Evolutionary conservation across 805 yeast species (phyloP), one percentile per base, ranked within the genome.

Genomic region (Lipomyces orientalis): DNA sequence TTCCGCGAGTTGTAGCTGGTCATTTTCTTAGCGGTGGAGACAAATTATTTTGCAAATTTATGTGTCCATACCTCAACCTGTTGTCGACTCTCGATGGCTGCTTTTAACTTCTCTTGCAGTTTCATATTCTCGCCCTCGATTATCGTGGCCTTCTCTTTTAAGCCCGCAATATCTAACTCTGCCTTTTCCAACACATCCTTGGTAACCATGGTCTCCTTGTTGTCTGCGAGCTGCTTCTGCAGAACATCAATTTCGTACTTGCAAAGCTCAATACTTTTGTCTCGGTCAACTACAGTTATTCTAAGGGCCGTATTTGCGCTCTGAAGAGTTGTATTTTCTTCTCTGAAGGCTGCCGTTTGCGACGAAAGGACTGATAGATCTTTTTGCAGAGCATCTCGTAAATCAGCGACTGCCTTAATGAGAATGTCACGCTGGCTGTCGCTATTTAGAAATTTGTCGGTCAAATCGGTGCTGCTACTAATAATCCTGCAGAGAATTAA

Each of bases 141-240:
- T 6, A n/a, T n/a, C 7, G n/a, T 14, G 8, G 5, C 16, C 6
- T 43, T 43, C 22, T 16, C 49, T 43, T 9, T 43, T 19, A 43
- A 43, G 22, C n/a, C n/a, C 49, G 49, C 10, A 43, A 43, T 43
- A 12, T n/a, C 49, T n/a, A 43, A 43, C n/a, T 43, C n/a, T 22
- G 49, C 49, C 8, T 43, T 19, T 8, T 43, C 49, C 49, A 43
- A 43, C 2, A 9, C 7, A 6, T 43, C 49, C 22, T 43, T 43
- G 5, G 49, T 8, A 43, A 43, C 49, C 49, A 62, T 52, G 29
- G 39, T 62, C n/a, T 33, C 62, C 6, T 29, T 37, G 51, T 56
- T 57, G 19, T 52, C 35, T 5, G 33, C 33, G 31, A 61, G 33
- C 39, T 59, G 54, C 5, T 33, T 22, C 8, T n/a, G 16, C 8